Conservation (phyloP, 192 early-diverging fungal species). For the Linnemannia hyalina region DNA sequence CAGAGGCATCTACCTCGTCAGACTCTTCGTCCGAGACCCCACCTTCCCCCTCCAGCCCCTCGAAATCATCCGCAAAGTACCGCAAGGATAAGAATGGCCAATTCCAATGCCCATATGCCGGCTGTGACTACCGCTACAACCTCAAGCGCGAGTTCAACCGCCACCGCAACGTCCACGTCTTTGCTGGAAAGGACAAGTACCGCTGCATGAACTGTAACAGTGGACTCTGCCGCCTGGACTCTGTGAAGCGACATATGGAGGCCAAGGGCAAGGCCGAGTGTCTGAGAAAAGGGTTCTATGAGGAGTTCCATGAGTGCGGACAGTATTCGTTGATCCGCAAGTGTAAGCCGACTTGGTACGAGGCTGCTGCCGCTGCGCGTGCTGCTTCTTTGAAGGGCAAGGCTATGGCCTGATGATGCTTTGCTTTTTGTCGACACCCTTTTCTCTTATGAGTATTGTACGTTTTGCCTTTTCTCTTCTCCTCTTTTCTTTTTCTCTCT, state of each 20-base stretch:
- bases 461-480: too few species aligned
- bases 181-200: slow-evolving; percentile 44
- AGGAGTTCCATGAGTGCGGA: slow-evolving; percentile 37
- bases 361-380: slow-evolving; percentile 22
- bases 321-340: slow-evolving; percentile 12
- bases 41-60: not conserved
- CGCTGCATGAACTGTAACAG: slow-evolving; percentile 42
- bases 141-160: slow-evolving; percentile 47
- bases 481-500: too few species aligned
- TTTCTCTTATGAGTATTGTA: too few species aligned
- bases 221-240: slow-evolving; percentile 46
- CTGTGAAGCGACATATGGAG: slow-evolving; percentile 54
- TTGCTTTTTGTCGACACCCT: too few species aligned
- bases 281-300: slow-evolving; percentile 31
- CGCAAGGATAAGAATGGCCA: slow-evolving; percentile 31
- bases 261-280: slow-evolving; percentile 53
- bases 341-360: slow-evolving; percentile 51
- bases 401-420: not conserved
- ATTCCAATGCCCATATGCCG: slow-evolving; percentile 29
- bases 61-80: not conserved
- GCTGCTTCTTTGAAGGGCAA: slow-evolving; percentile 1
- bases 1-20: not conserved
- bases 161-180: slow-evolving; percentile 43
- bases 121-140: slow-evolving; percentile 41
- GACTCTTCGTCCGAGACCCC: not conserved